These are phyloP conservation scores for Ascochyta pisi DNA, from an alignment of 2,329 filamentous ascomycete genomes.

Conservation along the genomic window DNA sequence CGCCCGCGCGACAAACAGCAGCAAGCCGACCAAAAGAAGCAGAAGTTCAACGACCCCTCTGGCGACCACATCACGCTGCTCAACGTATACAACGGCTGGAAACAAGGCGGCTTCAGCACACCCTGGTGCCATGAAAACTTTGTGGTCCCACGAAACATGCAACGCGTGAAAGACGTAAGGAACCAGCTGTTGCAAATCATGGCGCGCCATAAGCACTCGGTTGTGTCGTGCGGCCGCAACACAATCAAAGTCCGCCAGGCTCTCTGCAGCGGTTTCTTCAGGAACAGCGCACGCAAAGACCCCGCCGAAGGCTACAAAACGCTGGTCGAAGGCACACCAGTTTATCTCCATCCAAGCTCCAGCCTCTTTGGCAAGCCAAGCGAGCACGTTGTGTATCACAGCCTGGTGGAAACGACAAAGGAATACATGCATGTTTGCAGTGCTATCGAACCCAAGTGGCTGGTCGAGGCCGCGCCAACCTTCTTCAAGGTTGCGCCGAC, in stretches of 20 bases:
- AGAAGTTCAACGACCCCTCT: constrained; percentile 94
- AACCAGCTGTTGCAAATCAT: constrained; percentile 94
- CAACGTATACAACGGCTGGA: constrained; percentile 99
- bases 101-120: constrained; percentile 77
- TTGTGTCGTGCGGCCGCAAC: constrained; percentile 85
- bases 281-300: constrained; percentile 92
- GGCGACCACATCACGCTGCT: constrained; percentile 94
- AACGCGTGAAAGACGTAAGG: constrained; percentile 87
- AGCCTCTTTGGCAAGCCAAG: constrained; percentile 94
- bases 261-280: constrained; percentile 92
- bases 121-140: constrained; percentile 99
- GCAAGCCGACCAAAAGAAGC: constrained; percentile 95
- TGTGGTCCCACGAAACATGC: constrained; percentile 89
- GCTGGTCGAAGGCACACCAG: constrained; percentile 90
- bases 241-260: constrained; percentile 88
- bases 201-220: constrained; percentile 82
- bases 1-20: constrained; percentile 96
- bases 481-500: constrained; percentile 98
- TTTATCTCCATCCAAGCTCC: constrained; percentile 91
- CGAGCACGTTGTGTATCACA: constrained; percentile 95
- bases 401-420: constrained; percentile 88
- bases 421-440: constrained; percentile 98
- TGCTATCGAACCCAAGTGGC: constrained; percentile 89
- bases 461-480: constrained; percentile 95
- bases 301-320: constrained; percentile 98